These are phyloP conservation scores for Colletotrichum navitas DNA, from an alignment of 2,329 filamentous ascomycete species.

Conservation along the genomic window DNA sequence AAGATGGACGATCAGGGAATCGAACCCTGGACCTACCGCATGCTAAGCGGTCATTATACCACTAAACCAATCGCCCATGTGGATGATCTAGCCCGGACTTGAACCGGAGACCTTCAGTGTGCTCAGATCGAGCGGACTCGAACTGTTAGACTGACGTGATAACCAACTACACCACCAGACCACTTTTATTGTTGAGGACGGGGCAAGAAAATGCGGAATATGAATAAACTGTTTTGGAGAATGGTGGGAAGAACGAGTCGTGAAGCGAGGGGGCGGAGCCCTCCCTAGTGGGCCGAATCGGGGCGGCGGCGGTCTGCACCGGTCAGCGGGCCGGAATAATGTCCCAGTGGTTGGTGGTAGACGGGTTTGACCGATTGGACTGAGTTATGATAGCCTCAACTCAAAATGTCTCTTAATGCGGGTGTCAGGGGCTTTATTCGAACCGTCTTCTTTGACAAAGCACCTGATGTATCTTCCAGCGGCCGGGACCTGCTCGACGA, in stretches of 20 bases:
- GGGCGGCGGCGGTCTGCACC: slow-evolving; percentile 1
- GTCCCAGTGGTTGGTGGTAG: background rate
- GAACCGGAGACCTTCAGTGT: slow-evolving; percentile 42
- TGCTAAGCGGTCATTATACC: slow-evolving; percentile 42
- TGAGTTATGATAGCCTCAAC: background rate
- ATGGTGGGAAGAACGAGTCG: slow-evolving; percentile 1
- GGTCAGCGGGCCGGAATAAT: background rate
- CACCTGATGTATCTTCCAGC: background rate
- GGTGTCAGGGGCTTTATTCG: background rate
- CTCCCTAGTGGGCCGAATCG: background rate
- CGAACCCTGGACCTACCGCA: slow-evolving; percentile 40
- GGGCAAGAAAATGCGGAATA: fast-evolving
- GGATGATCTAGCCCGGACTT: slow-evolving; percentile 39
- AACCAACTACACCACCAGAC: slow-evolving; percentile 56
- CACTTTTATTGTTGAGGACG: background rate
- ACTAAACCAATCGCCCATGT: slow-evolving; percentile 39
- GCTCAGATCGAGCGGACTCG: background rate
- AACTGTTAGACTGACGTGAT: slow-evolving; percentile 62
- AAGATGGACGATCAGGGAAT: slow-evolving; percentile 39
- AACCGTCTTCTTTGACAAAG: background rate
- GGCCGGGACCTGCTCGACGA: background rate
- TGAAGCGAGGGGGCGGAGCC: slow-evolving; percentile 1
- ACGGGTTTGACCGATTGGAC: too few relatives aligned
- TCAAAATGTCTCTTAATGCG: background rate
- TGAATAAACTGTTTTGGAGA: fast-evolving